Base-by-base conservation (phyloP, 768 basidiomycete species). In the Chlorophyllum brunneum region DNA sequence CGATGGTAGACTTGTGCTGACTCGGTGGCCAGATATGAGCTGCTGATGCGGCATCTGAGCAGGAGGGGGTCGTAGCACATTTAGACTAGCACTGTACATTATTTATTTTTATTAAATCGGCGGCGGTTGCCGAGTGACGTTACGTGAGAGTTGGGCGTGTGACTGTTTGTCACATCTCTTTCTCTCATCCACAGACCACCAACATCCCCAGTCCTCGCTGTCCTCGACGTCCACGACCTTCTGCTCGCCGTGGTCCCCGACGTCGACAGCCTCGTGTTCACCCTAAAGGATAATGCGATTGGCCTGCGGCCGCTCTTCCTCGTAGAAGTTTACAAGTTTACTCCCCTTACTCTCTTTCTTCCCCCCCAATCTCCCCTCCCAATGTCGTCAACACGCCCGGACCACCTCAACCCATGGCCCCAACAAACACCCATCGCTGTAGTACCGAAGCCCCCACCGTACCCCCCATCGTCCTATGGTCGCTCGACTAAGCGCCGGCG, bases 41-140 rank as follows among this genome's bases (percentile, higher is more conserved):
- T 79, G 56, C 64, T 81, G 50, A 79, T 81, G 78, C 75, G 78
- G 58, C 75, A 79, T 55, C 65, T 81, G 41, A 40, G 66, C 69
- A 37, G 57, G 61, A 57, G 70, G 72, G 64, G 67, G 68, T 54
- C 46, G 54, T 53, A 36, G 47, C 30, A 26, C 23, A 30, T 29
- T 31, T 47, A 48, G 26, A 39, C 18, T 38, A 34, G 10, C 26
- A 54, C 4, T 16, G 24, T 46, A 39, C 29, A 43, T 44, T 48
- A 56, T 46, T 34, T 30, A 15, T 36, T 39, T 43, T 44, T 52
- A 36, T 44, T 37, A 29, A 48, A 38, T 22, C 29, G 24, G n/a
- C 15, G 51, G 15, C 22, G 18, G 34, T 48, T 48, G 47, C 58
- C 20, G 54, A 49, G 57, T 64, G 57, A 55, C 52, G 57, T 49